These are phyloP conservation scores for Rosa lucieae DNA, from an alignment of 306 rosid genomes.

Conservation along the genomic window DNA sequence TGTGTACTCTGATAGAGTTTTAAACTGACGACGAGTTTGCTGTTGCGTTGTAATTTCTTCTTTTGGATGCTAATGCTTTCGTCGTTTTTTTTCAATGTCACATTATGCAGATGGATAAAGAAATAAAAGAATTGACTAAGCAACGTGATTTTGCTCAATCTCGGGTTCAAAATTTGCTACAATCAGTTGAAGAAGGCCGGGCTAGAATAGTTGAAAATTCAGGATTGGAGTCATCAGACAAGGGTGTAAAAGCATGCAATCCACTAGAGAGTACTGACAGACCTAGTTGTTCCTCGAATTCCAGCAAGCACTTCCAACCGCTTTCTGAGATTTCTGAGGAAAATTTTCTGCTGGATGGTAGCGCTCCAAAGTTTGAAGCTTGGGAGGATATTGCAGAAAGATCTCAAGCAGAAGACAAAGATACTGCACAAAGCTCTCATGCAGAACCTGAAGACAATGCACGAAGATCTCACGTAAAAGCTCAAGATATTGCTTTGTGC, in stretches of 20 bases:
- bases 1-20: background rate
- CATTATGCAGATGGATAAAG: slow-evolving; percentile 64
- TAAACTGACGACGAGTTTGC: background rate
- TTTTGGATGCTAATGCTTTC: slow-evolving; percentile 5
- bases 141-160: slow-evolving; percentile 78
- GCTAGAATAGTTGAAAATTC: slow-evolving; percentile 31
- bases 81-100: slow-evolving; percentile 13
- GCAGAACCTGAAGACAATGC: slow-evolving; percentile 22
- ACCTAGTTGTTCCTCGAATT: slow-evolving; percentile 19
- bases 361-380: slow-evolving; percentile 42
- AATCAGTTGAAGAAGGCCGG: slow-evolving; percentile 41
- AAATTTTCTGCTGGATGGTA: slow-evolving; percentile 47
- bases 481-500: background rate
- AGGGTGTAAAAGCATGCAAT: slow-evolving; percentile 8
- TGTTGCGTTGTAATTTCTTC: background rate
- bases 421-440: background rate
- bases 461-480: slow-evolving; percentile 3
- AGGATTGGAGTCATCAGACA: slow-evolving; percentile 32
- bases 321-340: slow-evolving; percentile 45
- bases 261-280: slow-evolving; percentile 24
- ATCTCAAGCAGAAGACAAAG: slow-evolving; percentile 29
- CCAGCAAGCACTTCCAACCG: slow-evolving; percentile 33
- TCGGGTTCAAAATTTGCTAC: slow-evolving; percentile 51
- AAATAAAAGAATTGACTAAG: slow-evolving; percentile 65
- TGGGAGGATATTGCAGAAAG: slow-evolving; percentile 54